Conservation (phyloP, 345 rosid species). For the Odontarrhena argentea region DNA sequence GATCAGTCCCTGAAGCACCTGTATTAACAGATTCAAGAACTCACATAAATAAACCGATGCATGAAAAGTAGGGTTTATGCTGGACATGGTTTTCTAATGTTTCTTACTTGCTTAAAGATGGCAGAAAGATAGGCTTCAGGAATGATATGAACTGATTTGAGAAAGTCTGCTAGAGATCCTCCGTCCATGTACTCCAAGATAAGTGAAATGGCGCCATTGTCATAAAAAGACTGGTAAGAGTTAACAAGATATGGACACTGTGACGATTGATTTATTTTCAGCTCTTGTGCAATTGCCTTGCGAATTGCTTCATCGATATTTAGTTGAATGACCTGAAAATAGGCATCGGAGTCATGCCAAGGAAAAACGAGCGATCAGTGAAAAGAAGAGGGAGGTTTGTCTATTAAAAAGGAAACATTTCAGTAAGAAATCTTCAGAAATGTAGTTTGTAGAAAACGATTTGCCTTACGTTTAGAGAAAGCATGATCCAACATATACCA, state of each 20-base stretch:
- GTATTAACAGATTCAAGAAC: slow-evolving; percentile 10
- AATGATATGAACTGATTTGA: slow-evolving; percentile 64
- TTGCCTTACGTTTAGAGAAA: background rate
- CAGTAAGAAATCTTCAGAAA: background rate
- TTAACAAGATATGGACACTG: slow-evolving; percentile 78
- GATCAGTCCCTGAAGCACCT: slow-evolving; percentile 79
- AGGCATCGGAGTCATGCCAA: slow-evolving; percentile 6
- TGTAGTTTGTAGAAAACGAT: slow-evolving; percentile 15
- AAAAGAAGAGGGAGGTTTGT: background rate
- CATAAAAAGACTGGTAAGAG: slow-evolving; percentile 83
- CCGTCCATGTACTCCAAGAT: slow-evolving; percentile 95
- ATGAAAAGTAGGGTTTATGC: background rate
- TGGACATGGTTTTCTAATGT: background rate
- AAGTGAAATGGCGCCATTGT: slow-evolving; percentile 77
- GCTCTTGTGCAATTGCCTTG: slow-evolving; percentile 71
- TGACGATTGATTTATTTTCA: slow-evolving; percentile 76
- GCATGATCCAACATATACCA: background rate
- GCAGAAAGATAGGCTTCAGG: slow-evolving; percentile 79
- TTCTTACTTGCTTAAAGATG: slow-evolving; percentile 74
- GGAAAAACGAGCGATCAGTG: background rate
- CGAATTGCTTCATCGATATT: slow-evolving; percentile 67
- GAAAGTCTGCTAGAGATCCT: slow-evolving; percentile 83
- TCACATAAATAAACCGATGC: background rate
- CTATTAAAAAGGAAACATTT: background rate
- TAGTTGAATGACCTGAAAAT: slow-evolving; percentile 71